Evolutionary conservation across 192 early-diverging fungal species (phyloP).

Genomic region (Globomyces pollinis-pini): DNA sequence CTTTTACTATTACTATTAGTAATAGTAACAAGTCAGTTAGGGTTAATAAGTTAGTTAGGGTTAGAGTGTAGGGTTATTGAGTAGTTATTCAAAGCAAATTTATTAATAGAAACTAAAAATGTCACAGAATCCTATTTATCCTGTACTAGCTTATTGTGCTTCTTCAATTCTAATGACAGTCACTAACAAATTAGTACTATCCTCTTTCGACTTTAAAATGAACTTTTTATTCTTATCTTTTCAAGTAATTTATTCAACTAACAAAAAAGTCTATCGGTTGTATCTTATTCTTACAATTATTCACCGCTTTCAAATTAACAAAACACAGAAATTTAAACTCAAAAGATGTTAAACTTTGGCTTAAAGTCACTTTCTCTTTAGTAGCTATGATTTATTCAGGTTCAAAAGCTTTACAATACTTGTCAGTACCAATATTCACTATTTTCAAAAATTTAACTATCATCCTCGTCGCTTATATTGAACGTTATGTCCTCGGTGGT

Average conservation of each 20-base stretch:
- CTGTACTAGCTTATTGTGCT: slow-evolving; percentile 3
- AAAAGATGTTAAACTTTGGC: slow-evolving; percentile 44
- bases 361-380: slow-evolving; percentile 74
- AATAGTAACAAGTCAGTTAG: no score
- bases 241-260: slow-evolving; percentile 28
- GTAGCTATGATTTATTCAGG: slow-evolving; percentile 97
- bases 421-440: slow-evolving; percentile 91
- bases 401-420: slow-evolving; percentile 84
- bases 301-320: slow-evolving; percentile 18
- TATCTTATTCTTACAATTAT: slow-evolving; percentile 42
- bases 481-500: slow-evolving; percentile 74
- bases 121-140: not conserved
- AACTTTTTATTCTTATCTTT: slow-evolving; percentile 46
- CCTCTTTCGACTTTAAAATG: slow-evolving; percentile 39
- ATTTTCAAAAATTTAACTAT: slow-evolving; percentile 99
- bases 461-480: slow-evolving; percentile 91
- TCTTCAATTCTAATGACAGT: slow-evolving; percentile 40
- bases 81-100: no score
- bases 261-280: slow-evolving; percentile 18
- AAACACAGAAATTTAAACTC: slow-evolving; percentile 12
- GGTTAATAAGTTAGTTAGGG: no score
- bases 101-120: not conserved
- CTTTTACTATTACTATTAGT: no score
- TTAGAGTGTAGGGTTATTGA: no score
- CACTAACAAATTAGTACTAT: slow-evolving; percentile 49